A percentile compares a stretch with the other conserved stretches of the same genome.
phyloP scores from a whole-genome alignment of 257 asterid species.

The Lycium barbarum region DNA sequence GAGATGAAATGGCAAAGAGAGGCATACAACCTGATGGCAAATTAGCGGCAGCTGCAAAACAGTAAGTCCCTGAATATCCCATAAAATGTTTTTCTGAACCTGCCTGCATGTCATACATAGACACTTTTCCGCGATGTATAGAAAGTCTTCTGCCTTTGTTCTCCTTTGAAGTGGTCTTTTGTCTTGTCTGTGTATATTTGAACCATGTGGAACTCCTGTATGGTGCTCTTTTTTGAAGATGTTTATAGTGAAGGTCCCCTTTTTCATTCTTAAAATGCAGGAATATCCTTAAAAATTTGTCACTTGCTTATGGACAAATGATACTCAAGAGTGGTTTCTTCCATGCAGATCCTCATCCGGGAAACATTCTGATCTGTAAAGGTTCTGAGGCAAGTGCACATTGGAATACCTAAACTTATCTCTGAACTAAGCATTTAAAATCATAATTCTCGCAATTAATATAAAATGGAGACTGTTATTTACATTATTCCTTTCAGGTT shows the following conservation, averaged over 20 bases:
- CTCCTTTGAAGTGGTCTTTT: conserved; percentile 5
- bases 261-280: conserved; percentile 48
- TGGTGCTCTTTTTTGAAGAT: conserved; percentile 1
- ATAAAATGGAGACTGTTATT: not conserved
- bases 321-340: conserved; percentile 94
- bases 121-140: not conserved
- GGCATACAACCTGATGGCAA: conserved; percentile 92
- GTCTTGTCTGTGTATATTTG: not conserved
- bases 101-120: conserved; percentile 27
- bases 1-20: conserved; percentile 92
- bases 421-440: conserved; percentile 25
- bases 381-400: conserved; percentile 81
- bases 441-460: not conserved
- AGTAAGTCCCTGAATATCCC: conserved; percentile 73
- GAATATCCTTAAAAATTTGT: conserved; percentile 86
- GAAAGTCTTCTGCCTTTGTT: not conserved
- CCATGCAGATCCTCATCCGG: conserved; percentile 99
- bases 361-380: conserved; percentile 91
- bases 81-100: conserved; percentile 48
- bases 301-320: conserved; percentile 99
- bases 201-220: not conserved
- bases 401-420: conserved; percentile 22
- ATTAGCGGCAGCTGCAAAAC: conserved; percentile 91
- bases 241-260: conserved; percentile 24
- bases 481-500: conserved; percentile 55